phyloP scores from a whole-genome alignment of 108 stramenopile genomes.

The Poteriospumella lacustris region DNA sequence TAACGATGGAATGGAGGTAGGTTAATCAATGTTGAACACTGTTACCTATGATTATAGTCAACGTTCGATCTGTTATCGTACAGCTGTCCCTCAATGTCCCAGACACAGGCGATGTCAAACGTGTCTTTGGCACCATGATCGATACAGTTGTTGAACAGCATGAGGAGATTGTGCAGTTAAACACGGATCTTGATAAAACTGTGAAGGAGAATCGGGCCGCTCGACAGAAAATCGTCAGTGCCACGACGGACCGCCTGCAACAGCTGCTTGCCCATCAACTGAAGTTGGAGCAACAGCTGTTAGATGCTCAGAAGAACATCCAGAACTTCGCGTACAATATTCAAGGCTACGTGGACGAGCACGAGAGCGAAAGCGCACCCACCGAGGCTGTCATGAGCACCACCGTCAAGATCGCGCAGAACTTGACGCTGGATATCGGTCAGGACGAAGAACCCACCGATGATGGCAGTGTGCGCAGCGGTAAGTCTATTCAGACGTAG shows the following conservation, averaged over 20 bases:
- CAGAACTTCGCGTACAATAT: not conserved
- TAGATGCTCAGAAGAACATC: not conserved
- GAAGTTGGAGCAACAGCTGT: not conserved
- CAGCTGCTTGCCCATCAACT: not conserved
- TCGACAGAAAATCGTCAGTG: not conserved
- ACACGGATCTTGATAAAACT: not conserved
- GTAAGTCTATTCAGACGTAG: no score
- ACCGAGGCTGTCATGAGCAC: no score
- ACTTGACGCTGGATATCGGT: no score
- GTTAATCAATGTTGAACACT: no score
- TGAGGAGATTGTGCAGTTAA: not conserved
- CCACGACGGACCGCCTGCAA: not conserved
- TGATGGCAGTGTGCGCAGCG: no score
- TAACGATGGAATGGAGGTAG: slow-evolving; percentile 12
- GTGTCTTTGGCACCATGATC: not conserved
- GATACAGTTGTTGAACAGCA: slow-evolving; percentile 2
- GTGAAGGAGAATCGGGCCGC: not conserved
- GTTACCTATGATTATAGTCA: no score
- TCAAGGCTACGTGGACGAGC: slow-evolving; percentile 1
- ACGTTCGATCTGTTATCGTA: not conserved
- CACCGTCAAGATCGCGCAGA: no score
- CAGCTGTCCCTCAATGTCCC: not conserved
- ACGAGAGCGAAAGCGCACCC: not conserved
- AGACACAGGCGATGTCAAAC: not conserved
- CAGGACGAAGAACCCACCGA: no score